Base-by-base conservation (phyloP, 306 rosid genomes). In the Ammopiptanthus mongolicus region DNA sequence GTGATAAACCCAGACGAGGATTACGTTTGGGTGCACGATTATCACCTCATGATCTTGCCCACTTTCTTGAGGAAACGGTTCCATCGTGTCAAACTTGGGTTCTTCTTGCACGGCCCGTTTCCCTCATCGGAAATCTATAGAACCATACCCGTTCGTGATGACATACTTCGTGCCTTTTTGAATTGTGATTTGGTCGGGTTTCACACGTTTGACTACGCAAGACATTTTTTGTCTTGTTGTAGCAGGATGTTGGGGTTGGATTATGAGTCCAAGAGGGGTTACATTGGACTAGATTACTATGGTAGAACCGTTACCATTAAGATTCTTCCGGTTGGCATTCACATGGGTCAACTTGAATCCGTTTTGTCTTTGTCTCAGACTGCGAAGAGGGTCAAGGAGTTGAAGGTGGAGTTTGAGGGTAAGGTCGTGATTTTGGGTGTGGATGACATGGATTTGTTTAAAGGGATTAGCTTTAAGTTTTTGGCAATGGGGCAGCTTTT, bases 111-210 rank as follows among this genome's bases (percentile, higher is more conserved):
- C 39, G 88, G 82, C 34, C 81, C 86, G 0, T 90, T 88, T 13
- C 96, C 96, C 0, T 80, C 89, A 0, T 88, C 96, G 0, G 97
- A 91, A 61, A 89, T 89, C 58, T 91, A 76, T 47, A 52, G 91
- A 33, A 87, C 92, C 0, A 15, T 91, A 0, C 97, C 94, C 0
- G 86, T 89, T 6, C 86, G 93, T 0, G 87, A 85, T 5, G 92
- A 91, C 18, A 87, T 91, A 17, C 81, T 89, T 0, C 79, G 81
- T 31, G 87, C 85, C 0, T 28, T 91, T 14, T 22, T 91, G 60
- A 89, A 91, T 70, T 91, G 94, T 64, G 94, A 91, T 71, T 83
- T 91, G 36, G 60, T 91, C 5, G 97, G 97, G 6, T 91, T 91
- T 48, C 93, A 89, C 3, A 87, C 93, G 0, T 91, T 89, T 57